Base-by-base conservation (phyloP, 2,329 filamentous ascomycete species). In the Acrocalymma vagum region DNA sequence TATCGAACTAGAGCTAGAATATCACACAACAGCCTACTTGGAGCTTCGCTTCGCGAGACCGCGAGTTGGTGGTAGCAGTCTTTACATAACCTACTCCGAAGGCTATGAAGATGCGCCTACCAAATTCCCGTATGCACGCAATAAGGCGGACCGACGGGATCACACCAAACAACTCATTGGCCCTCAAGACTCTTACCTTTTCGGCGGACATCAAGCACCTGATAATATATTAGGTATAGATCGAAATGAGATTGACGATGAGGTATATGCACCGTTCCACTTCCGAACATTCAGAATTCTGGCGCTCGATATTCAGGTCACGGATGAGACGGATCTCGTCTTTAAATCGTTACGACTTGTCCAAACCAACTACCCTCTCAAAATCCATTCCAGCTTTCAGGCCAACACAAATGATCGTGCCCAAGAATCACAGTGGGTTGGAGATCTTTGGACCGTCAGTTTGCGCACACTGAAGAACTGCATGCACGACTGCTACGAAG, bases 61-160 rank as follows among this genome's bases (percentile, higher is more conserved):
- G 3, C 7, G 5, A 11, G 13, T 4, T 8, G n/a, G 9, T n/a
- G 36, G 27, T 3, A 31, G 36, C 39, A 35, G 26, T 25, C 18
- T 69, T 6, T 54, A 53, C 13, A 23, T 61, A 1, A 56, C 47
- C 3, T 69, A 67, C 29, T 68, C 67, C 3, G 65, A 70, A 42
- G 58, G 67, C 10, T 69, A 69, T 33, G 67, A 69, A 32, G 48
- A 51, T 10, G 46, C 62, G 29, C 65, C 72, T 6, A 60, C 58
- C 1, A 58, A 58, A 3, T 70, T 71, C 27, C 72, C 72, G 0
- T 74, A 69, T 42, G 67, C 73, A 26, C 63, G 72, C 1, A 53
- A 53, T 9, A 75, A 75, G 35, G 53, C 45, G 1, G 58, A 74
- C 39, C 64, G 72, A 5, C 40, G 69, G 2, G 65, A 74, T 42